These are phyloP conservation scores for Pneumocystis carinii DNA, from an alignment of 1,139 yeast species.

Conservation along the genomic window DNA sequence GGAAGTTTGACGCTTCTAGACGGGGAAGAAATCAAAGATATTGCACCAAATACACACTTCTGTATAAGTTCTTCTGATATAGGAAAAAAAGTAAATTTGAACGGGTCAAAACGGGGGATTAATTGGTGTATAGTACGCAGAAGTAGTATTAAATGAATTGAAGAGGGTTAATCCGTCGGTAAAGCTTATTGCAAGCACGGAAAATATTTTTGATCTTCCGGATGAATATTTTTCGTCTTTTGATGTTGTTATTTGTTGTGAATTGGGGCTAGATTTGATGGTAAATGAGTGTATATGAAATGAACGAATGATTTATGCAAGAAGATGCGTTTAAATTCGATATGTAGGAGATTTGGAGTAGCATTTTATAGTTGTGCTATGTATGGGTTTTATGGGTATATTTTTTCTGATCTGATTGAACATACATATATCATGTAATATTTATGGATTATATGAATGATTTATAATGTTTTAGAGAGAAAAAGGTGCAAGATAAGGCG, in stretches of 20 bases:
- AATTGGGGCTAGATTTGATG: slow-evolving; percentile 32
- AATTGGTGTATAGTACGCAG: slow-evolving; percentile 30
- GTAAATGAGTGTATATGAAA: slow-evolving; percentile 6
- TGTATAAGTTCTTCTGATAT: slow-evolving; percentile 42
- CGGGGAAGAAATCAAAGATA: slow-evolving; percentile 36
- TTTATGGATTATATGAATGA: neutral
- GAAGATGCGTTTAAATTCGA: slow-evolving; percentile 31
- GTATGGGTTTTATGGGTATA: slow-evolving; percentile 72
- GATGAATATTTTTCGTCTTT: slow-evolving; percentile 39
- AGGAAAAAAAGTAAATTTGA: slow-evolving; percentile 19
- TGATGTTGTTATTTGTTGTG: slow-evolving; percentile 66
- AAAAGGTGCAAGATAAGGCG: neutral
- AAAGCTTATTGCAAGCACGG: slow-evolving; percentile 29
- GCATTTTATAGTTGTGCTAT: slow-evolving; percentile 57
- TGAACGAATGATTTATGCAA: neutral
- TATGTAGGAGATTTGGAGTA: slow-evolving; percentile 40
- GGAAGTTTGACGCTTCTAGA: slow-evolving; percentile 66
- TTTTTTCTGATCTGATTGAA: slow-evolving; percentile 60
- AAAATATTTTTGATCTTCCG: slow-evolving; percentile 23
- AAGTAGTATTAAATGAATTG: slow-evolving; percentile 40
- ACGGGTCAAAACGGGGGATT: neutral
- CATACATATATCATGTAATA: slow-evolving; percentile 33
- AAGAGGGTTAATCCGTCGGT: slow-evolving; percentile 71
- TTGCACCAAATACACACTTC: slow-evolving; percentile 66
- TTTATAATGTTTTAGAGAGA: neutral